A percentile compares a stretch with the other conserved stretches of the same genome.
These are phyloP conservation scores for Gracilariopsis chorda DNA, from an alignment of 23 red algal genomes.

Conservation along the genomic window DNA sequence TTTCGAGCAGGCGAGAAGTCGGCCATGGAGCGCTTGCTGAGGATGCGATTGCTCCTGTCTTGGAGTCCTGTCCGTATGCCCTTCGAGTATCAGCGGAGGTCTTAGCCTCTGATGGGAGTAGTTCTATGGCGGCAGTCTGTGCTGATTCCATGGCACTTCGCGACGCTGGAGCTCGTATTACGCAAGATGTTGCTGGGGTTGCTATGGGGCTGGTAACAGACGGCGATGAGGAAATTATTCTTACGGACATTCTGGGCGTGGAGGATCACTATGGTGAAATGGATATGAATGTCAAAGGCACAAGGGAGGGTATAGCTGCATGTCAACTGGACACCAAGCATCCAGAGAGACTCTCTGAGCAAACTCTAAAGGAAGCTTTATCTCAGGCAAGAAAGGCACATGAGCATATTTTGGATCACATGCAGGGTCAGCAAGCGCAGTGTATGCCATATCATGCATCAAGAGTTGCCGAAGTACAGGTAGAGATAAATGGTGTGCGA, in stretches of 20 bases:
- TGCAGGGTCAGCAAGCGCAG: neutral
- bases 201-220: constrained; percentile 74
- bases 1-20: constrained; percentile 74
- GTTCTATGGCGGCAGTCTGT: constrained; percentile 93
- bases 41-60: constrained; percentile 54
- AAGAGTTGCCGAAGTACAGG: constrained; percentile 19
- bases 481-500: neutral
- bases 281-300: constrained; percentile 88
- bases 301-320: constrained; percentile 39
- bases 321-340: constrained; percentile 71
- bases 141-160: constrained; percentile 88
- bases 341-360: constrained; percentile 19
- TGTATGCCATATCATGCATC: constrained; percentile 31
- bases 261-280: constrained; percentile 93
- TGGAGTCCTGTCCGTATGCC: constrained; percentile 52
- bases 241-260: constrained; percentile 88
- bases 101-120: constrained; percentile 80
- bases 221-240: constrained; percentile 41
- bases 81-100: constrained; percentile 81
- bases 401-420: constrained; percentile 50
- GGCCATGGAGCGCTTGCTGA: constrained; percentile 88
- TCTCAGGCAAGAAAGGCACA: neutral
- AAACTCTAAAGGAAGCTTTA: constrained; percentile 11
- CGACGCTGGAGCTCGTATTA: constrained; percentile 79
- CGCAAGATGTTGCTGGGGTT: constrained; percentile 73